phyloP scores from a whole-genome alignment of 805 yeast genomes.

The Metschnikowia arizonensis region DNA sequence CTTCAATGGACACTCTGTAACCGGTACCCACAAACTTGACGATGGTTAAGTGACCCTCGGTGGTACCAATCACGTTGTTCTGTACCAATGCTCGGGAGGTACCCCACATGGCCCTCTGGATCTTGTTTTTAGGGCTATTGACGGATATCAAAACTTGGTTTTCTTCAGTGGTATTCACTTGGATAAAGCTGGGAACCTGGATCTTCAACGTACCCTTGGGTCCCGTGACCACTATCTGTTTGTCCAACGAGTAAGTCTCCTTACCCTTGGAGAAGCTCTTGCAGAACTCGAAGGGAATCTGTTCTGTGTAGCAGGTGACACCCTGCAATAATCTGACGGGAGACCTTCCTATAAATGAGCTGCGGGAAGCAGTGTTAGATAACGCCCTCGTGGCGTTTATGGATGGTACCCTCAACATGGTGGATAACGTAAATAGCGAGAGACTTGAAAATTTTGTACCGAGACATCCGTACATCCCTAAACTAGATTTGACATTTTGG shows the following conservation, averaged over 20 bases:
- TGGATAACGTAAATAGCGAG: conserved; percentile 1
- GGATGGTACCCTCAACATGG: conserved; percentile 14
- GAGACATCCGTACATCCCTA: conserved; percentile 3
- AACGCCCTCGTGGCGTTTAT: conserved; percentile 14
- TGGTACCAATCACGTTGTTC: conserved; percentile 80
- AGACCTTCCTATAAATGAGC: conserved; percentile 74
- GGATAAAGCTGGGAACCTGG: conserved; percentile 69
- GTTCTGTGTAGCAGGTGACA: conserved; percentile 46
- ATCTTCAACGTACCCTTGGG: conserved; percentile 69
- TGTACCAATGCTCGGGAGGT: conserved; percentile 75
- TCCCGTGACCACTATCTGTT: conserved; percentile 60
- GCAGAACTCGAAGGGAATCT: conserved; percentile 51
- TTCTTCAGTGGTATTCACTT: conserved; percentile 30
- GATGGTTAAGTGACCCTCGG: conserved; percentile 88
- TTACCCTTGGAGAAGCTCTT: conserved; percentile 64
- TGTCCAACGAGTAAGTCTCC: conserved; percentile 52
- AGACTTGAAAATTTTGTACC: conserved; percentile 7
- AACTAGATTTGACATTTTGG: too few relatives aligned
- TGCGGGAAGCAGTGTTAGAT: conserved; percentile 11
- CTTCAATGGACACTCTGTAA: conserved; percentile 80
- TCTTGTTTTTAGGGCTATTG: conserved; percentile 49
- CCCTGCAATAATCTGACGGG: conserved; percentile 69
- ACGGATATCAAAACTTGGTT: conserved; percentile 52
- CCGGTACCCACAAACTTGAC: conserved; percentile 95
- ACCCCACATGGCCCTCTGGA: conserved; percentile 93